phyloP scores from a whole-genome alignment of 106 monocot genomes.

The Platanthera zijinensis region DNA sequence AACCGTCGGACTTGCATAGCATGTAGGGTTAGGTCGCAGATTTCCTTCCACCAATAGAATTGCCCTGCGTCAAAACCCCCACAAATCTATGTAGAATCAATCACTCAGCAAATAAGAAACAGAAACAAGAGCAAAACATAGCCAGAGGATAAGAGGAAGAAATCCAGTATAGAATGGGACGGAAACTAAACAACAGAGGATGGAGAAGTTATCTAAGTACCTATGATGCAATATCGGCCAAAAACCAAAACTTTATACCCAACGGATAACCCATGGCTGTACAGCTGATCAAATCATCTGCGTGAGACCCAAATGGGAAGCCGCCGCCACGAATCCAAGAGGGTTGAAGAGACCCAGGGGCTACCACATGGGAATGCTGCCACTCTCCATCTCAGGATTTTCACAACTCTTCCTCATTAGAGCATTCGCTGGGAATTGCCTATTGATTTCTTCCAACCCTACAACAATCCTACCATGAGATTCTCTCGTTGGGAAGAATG shows the following conservation, averaged over 20 bases:
- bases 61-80: too few relatives aligned
- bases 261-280: conserved; percentile 71
- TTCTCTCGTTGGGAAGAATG: too few relatives aligned
- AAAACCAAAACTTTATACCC: background rate
- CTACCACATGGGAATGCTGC: conserved; percentile 46
- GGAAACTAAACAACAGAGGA: conserved; percentile 73
- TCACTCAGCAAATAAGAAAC: background rate
- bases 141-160: conserved; percentile 88
- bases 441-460: background rate
- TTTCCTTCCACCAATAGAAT: too few relatives aligned
- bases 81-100: conserved; percentile 8
- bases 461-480: background rate
- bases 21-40: too few relatives aligned
- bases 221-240: conserved; percentile 40
- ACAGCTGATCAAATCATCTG: conserved; percentile 36
- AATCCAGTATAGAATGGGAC: conserved; percentile 96
- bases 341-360: conserved; percentile 31
- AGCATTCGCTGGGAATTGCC: background rate
- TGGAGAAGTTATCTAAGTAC: conserved; percentile 56
- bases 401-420: background rate
- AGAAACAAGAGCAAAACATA: conserved; percentile 13
- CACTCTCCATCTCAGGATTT: conserved; percentile 6
- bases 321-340: conserved; percentile 38
- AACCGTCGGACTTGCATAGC: too few relatives aligned
- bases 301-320: conserved; percentile 50